These are phyloP conservation scores for Cenococcum geophilum DNA, from an alignment of 495 filamentous ascomycete species.

Conservation along the genomic window DNA sequence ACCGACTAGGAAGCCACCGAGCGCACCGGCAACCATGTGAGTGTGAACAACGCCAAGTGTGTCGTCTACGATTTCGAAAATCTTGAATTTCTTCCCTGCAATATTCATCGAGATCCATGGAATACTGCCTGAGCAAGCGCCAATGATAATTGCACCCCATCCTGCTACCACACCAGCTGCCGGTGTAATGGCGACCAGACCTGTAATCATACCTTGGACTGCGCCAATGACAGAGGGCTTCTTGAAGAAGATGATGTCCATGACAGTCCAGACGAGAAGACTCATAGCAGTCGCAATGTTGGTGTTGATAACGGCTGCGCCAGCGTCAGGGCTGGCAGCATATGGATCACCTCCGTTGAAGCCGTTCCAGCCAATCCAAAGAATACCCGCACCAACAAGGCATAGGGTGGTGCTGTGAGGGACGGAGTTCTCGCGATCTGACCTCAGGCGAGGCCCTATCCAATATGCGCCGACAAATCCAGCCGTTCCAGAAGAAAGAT, in stretches of 20 bases:
- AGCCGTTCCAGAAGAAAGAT: conserved; percentile 51
- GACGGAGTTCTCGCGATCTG: conserved; percentile 46
- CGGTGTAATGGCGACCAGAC: conserved; percentile 52
- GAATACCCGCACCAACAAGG: conserved; percentile 49
- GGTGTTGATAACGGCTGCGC: conserved; percentile 54
- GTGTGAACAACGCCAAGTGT: conserved; percentile 49
- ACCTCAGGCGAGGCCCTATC: conserved; percentile 48
- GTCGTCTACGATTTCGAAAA: conserved; percentile 48
- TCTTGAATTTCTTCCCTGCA: conserved; percentile 40
- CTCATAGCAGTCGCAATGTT: conserved; percentile 51
- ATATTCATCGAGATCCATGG: conserved; percentile 54
- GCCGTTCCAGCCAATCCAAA: conserved; percentile 57
- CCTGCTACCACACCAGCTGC: conserved; percentile 52
- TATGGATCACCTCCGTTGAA: conserved; percentile 57
- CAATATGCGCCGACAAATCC: conserved; percentile 51
- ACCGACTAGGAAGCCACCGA: conserved; percentile 50
- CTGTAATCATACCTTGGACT: conserved; percentile 51
- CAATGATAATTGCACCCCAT: conserved; percentile 51
- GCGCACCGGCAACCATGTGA: conserved; percentile 47
- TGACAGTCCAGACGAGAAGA: conserved; percentile 45
- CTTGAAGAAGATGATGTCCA: conserved; percentile 46
- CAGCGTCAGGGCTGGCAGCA: conserved; percentile 49
- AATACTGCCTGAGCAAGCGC: conserved; percentile 45
- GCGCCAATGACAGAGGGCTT: conserved; percentile 50
- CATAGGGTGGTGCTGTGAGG: conserved; percentile 50